phyloP scores from a whole-genome alignment of 1,284 basidiomycete species.

The Irpex rosettiformis region DNA sequence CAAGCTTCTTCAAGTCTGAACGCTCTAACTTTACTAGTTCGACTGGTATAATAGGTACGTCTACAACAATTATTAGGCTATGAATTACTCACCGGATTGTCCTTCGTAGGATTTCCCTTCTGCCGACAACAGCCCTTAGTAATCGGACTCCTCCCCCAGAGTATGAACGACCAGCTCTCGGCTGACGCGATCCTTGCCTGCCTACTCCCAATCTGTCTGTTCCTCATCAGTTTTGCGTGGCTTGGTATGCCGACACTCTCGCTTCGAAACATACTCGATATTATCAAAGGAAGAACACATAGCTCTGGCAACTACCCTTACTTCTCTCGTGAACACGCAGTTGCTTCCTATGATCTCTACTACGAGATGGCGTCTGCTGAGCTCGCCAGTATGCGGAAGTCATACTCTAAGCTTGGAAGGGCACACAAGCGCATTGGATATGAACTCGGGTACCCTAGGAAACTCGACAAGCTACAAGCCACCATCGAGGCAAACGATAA shows the following conservation, averaged over 20 bases:
- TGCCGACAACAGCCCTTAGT: no score
- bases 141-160: no score
- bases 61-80: no score
- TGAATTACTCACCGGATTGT: no score
- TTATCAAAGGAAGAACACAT: constrained; percentile 17
- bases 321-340: constrained; percentile 26
- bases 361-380: constrained; percentile 20
- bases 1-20: no score
- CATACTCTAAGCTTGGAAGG: constrained; percentile 23
- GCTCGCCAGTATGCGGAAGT: constrained; percentile 22
- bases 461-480: constrained; percentile 43
- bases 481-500: constrained; percentile 42
- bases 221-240: constrained; percentile 18
- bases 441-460: constrained; percentile 49
- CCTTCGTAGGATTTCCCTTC: no score
- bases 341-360: constrained; percentile 26
- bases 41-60: no score
- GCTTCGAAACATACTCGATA: constrained; percentile 13
- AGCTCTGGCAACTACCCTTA: constrained; percentile 9
- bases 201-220: constrained; percentile 20
- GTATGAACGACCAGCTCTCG: no score
- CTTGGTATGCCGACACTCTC: constrained; percentile 15
- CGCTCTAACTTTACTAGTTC: no score
- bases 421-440: constrained; percentile 43
- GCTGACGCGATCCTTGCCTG: constrained; percentile 20